phyloP scores from a whole-genome alignment of 2,329 filamentous ascomycete genomes.

The Pseudogymnoascus sp. region DNA sequence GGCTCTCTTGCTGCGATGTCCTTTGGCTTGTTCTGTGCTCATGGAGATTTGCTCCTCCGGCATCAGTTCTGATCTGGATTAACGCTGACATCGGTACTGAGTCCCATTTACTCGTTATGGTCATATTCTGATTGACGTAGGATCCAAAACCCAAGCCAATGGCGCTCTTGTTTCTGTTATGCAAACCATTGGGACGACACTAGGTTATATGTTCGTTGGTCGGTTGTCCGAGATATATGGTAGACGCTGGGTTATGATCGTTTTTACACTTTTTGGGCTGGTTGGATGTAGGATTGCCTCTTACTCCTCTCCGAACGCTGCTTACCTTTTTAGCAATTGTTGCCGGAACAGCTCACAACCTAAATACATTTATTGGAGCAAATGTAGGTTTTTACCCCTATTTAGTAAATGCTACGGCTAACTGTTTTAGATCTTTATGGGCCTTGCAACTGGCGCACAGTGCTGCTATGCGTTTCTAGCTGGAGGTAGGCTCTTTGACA shows the following conservation, averaged over 20 bases:
- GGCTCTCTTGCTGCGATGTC: not conserved
- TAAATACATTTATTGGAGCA: conserved; percentile 27
- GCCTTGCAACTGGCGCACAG: conserved; percentile 25
- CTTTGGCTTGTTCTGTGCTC: not conserved
- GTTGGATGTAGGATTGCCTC: not conserved
- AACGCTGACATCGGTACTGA: not conserved
- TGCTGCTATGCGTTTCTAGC: conserved; percentile 27
- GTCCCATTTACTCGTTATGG: not conserved
- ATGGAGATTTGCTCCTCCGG: not conserved
- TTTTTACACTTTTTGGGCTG: not conserved
- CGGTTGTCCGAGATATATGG: conserved; percentile 38
- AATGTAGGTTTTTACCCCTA: not conserved
- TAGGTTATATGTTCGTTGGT: conserved; percentile 35
- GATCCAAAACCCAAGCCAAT: not conserved
- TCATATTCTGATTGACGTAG: not conserved
- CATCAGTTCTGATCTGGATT: not conserved
- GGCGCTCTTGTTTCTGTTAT: not conserved
- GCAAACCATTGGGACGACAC: conserved; percentile 30
- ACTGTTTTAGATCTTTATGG: conserved; percentile 18
- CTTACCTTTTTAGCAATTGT: conserved; percentile 19
- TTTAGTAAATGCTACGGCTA: not conserved
- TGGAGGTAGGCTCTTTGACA: conserved; percentile 15
- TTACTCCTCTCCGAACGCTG: not conserved
- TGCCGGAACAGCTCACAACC: conserved; percentile 24
- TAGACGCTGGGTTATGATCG: conserved; percentile 35